Evolutionary conservation across 768 basidiomycete species (phyloP).

Genomic region (Asterophora parasitica): DNA sequence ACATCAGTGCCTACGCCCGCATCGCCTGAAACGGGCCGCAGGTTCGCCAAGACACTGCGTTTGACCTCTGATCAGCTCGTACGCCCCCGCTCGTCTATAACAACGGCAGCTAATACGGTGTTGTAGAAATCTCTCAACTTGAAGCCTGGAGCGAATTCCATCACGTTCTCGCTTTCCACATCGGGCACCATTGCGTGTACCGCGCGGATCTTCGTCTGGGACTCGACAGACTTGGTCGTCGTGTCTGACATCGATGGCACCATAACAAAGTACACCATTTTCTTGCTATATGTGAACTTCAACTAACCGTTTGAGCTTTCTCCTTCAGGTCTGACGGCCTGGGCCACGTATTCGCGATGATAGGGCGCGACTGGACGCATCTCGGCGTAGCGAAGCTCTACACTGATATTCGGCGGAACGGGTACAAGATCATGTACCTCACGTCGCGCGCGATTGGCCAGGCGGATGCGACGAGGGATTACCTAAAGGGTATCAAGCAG

Average conservation of each 20-base stretch:
- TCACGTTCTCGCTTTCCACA: conserved; percentile 89
- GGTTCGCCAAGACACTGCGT: conserved; percentile 88
- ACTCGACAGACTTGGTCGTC: conserved; percentile 83
- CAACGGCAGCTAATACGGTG: neutral
- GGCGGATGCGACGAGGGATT: conserved; percentile 93
- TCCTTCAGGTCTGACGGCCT: conserved; percentile 81
- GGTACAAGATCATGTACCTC: conserved; percentile 97
- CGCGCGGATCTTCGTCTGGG: conserved; percentile 94
- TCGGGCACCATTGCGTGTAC: conserved; percentile 81
- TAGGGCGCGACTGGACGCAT: conserved; percentile 98
- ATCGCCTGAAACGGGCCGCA: conserved; percentile 29
- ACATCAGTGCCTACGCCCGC: conserved; percentile 7
- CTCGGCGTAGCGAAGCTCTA: conserved; percentile 95
- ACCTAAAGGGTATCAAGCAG: conserved; percentile 92
- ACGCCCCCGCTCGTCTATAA: conserved; percentile 20
- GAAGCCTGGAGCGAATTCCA: conserved; percentile 82
- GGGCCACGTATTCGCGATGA: conserved; percentile 96
- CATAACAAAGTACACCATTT: conserved; percentile 79
- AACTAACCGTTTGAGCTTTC: neutral
- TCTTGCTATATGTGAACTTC: neutral
- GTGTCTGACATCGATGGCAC: conserved; percentile 99
- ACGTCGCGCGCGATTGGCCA: conserved; percentile 97
- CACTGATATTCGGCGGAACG: conserved; percentile 91
- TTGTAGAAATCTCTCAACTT: conserved; percentile 77
- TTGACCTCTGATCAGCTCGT: conserved; percentile 94